Percentiles rank a stretch among this genome's conserved stretches.
Evolutionary conservation across 192 early-diverging fungal genomes (phyloP).

Genomic region (Funneliformis geosporum): DNA sequence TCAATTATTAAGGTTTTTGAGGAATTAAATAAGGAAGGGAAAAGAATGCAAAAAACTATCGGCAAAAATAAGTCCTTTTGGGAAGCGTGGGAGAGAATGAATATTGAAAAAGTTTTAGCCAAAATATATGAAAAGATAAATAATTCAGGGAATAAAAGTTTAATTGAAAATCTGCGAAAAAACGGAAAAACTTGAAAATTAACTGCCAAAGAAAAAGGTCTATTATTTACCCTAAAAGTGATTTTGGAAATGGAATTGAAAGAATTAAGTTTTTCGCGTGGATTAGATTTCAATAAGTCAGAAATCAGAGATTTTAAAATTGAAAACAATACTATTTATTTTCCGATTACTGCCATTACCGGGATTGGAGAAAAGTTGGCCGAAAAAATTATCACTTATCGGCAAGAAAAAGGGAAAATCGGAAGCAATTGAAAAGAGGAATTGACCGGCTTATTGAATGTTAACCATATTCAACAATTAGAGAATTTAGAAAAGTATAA

Average conservation of each 20-base stretch:
- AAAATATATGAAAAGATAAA: no score
- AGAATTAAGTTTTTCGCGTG: background rate
- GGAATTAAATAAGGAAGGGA: no score
- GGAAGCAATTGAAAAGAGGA: slow-evolving; percentile 6
- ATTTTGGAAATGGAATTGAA: slow-evolving; percentile 27
- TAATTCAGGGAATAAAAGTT: no score
- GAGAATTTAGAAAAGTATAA: slow-evolving; percentile 22
- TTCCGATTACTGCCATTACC: slow-evolving; percentile 23
- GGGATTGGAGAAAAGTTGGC: slow-evolving; percentile 19
- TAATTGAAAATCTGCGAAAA: no score
- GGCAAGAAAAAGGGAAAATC: slow-evolving; percentile 9
- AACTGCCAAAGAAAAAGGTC: no score
- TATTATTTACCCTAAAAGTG: slow-evolving; percentile 29
- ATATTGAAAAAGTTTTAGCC: no score
- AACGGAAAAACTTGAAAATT: no score
- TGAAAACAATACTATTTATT: slow-evolving; percentile 24
- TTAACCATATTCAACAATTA: slow-evolving; percentile 19
- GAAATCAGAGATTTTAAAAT: slow-evolving; percentile 27
- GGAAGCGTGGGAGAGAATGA: no score
- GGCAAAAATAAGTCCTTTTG: no score
- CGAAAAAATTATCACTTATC: slow-evolving; percentile 14
- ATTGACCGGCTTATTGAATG: background rate
- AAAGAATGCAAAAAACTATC: no score
- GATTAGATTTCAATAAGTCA: slow-evolving; percentile 15
- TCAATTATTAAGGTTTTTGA: no score